phyloP scores from a whole-genome alignment of 164 flowering plant species.

The Macadamia integrifolia region DNA sequence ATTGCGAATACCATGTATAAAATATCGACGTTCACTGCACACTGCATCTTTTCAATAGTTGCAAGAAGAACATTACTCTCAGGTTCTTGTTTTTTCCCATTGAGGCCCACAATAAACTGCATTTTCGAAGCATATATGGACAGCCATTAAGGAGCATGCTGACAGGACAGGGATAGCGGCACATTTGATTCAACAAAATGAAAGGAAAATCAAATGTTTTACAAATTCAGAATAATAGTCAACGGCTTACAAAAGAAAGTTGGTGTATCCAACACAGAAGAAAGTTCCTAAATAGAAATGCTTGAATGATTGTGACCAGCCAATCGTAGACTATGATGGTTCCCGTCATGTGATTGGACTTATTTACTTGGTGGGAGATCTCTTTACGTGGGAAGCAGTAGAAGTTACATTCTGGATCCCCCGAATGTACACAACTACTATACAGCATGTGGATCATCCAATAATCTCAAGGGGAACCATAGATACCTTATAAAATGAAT shows the following conservation, averaged over 20 bases:
- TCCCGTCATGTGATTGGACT: no score
- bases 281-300: no score
- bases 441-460: no score
- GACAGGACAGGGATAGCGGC: background rate
- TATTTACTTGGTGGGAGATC: no score
- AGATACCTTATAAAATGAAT: background rate
- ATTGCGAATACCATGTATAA: conserved; percentile 59
- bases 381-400: no score
- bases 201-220: background rate
- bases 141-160: background rate
- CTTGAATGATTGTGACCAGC: no score
- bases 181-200: background rate
- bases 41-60: conserved; percentile 95
- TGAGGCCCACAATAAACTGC: conserved; percentile 58
- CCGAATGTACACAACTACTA: no score
- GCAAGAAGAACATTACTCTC: conserved; percentile 98
- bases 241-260: background rate
- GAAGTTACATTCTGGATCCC: no score
- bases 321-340: no score
- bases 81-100: conserved; percentile 75
- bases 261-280: no score
- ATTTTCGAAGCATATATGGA: conserved; percentile 1
- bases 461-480: no score
- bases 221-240: background rate
- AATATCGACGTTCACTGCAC: conserved; percentile 87